These are phyloP conservation scores for Fusarium mangiferae DNA, from an alignment of 2,329 filamentous ascomycete genomes.

Conservation along the genomic window DNA sequence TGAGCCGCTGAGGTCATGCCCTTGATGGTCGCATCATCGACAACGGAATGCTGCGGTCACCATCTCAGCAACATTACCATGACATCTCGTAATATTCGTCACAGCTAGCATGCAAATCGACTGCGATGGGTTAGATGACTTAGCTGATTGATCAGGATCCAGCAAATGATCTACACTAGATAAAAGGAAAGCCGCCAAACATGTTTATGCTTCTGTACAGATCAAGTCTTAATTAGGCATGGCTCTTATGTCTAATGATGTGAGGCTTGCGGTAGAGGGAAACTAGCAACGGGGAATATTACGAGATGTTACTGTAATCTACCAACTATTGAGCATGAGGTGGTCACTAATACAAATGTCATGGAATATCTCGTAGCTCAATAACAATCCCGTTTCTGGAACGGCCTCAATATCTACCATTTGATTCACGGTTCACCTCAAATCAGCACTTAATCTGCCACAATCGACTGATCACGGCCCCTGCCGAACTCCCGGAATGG, in stretches of 20 bases:
- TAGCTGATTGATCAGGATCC: fast-evolving
- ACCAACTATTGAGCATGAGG: fast-evolving
- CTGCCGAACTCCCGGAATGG: neutral
- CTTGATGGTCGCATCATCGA: neutral
- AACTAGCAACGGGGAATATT: neutral
- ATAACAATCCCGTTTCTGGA: neutral
- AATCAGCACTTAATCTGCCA: neutral
- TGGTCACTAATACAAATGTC: no score
- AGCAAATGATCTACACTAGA: fast-evolving
- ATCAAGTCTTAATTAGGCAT: neutral
- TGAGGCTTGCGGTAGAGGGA: neutral
- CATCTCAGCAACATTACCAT: neutral
- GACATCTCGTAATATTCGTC: neutral
- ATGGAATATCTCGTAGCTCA: neutral
- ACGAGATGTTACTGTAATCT: neutral
- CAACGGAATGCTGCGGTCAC: neutral
- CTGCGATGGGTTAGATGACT: neutral
- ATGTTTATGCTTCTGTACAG: no score
- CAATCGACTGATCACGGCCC: neutral
- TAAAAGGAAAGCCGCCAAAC: neutral
- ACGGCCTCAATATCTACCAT: fast-evolving
- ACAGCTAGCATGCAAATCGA: fast-evolving
- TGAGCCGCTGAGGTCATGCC: neutral
- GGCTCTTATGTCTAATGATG: neutral
- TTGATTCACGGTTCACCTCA: no score